Percentiles rank a stretch among this genome's conserved stretches.
These are phyloP conservation scores for Parietichytrium sp. DNA, from an alignment of 108 stramenopile genomes.

Conservation along the genomic window DNA sequence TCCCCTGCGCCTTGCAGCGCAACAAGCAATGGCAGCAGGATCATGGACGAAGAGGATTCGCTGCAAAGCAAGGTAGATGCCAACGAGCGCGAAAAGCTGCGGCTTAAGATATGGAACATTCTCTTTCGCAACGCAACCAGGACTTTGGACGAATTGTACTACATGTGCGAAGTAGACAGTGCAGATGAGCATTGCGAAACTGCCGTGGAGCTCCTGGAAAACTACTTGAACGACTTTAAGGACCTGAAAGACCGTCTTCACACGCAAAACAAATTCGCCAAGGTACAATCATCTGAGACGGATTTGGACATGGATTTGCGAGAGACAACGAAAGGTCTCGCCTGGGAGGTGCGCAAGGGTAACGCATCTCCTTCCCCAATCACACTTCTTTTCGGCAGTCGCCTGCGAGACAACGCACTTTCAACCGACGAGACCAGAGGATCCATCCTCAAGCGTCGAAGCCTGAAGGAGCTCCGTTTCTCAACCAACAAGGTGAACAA, in stretches of 20 bases:
- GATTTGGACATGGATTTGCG: background rate
- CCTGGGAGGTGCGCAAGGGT: slow-evolving; percentile 25
- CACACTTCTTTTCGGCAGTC: background rate
- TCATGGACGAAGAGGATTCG: background rate
- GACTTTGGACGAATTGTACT: slow-evolving; percentile 32
- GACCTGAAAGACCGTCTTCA: background rate
- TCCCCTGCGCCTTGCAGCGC: too few species aligned
- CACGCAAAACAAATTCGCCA: background rate
- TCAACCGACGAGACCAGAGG: too few species aligned
- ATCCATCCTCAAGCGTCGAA: too few species aligned
- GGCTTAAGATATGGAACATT: background rate
- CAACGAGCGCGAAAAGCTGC: background rate
- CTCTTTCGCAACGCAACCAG: background rate
- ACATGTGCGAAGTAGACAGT: slow-evolving; percentile 38
- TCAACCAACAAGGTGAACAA: too few species aligned
- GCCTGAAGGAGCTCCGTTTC: too few species aligned
- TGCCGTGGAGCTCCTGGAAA: background rate
- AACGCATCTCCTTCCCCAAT: background rate
- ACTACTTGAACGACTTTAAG: background rate
- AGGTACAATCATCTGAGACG: too few species aligned
- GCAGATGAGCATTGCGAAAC: background rate
- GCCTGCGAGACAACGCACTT: background rate
- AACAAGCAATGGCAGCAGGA: too few species aligned
- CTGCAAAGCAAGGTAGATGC: background rate
- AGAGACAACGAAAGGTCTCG: background rate